phyloP scores from a whole-genome alignment of 306 rosid genomes.

The Prunus kanzakura region DNA sequence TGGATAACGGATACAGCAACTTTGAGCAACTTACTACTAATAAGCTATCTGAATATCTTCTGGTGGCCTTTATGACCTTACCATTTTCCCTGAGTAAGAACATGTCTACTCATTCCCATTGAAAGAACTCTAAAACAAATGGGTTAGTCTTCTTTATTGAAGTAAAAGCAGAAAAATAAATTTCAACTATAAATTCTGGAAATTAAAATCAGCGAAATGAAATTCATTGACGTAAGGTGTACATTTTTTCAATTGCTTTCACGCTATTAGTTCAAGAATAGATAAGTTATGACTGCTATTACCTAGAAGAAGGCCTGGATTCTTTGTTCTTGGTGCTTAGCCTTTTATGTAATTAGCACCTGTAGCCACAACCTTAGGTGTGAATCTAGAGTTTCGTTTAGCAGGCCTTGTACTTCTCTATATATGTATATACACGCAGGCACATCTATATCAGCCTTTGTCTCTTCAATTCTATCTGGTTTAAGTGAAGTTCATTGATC shows the following conservation, averaged over 20 bases:
- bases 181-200: background rate
- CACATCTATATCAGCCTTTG: background rate
- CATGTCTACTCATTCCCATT: background rate
- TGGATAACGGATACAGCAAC: background rate
- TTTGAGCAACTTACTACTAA: background rate
- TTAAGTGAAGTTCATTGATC: background rate
- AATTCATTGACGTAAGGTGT: background rate
- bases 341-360: background rate
- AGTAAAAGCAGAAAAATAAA: background rate
- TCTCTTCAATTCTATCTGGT: background rate
- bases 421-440: background rate
- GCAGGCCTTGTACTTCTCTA: background rate
- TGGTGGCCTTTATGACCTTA: background rate
- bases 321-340: background rate
- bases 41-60: background rate
- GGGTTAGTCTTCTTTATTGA: background rate
- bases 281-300: background rate
- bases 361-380: background rate
- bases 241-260: background rate
- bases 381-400: background rate
- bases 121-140: conserved; percentile 2
- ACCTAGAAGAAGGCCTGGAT: background rate
- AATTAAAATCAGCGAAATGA: background rate
- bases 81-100: background rate
- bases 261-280: background rate